Conservation (phyloP, 1,284 basidiomycete species). For the Microstroma glucosiphilum region DNA sequence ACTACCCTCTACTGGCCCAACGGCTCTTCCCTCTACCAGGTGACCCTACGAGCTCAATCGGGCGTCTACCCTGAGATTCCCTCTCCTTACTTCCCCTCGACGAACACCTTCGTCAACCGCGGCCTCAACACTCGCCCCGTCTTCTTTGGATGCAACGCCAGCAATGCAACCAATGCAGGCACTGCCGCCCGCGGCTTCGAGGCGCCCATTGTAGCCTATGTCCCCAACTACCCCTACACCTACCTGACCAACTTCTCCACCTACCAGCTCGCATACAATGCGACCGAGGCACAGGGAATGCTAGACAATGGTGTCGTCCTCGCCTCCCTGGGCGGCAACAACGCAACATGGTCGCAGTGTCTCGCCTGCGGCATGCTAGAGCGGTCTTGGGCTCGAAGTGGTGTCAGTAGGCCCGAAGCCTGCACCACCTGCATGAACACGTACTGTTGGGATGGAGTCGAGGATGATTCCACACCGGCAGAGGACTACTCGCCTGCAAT, state of each 20-base stretch:
- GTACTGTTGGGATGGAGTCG: constrained; percentile 48
- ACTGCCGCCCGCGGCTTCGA: constrained; percentile 38
- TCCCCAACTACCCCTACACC: constrained; percentile 55
- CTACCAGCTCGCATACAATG: constrained; percentile 51
- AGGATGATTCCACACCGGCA: constrained; percentile 25
- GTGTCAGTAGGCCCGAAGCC: constrained; percentile 21
- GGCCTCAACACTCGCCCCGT: constrained; percentile 66
- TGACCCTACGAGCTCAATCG: constrained; percentile 5
- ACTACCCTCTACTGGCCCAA: constrained; percentile 60
- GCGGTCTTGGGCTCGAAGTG: constrained; percentile 38
- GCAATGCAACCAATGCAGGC: constrained; percentile 36
- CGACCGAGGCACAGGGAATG: constrained; percentile 25
- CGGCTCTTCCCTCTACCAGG: constrained; percentile 52
- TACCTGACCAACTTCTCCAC: constrained; percentile 37
- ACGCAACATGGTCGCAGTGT: constrained; percentile 35
- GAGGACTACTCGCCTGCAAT: constrained; percentile 34
- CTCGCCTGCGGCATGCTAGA: constrained; percentile 38
- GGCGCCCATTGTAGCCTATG: constrained; percentile 53
- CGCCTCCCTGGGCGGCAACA: constrained; percentile 35
- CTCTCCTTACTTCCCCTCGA: constrained; percentile 54
- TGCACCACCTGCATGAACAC: constrained; percentile 34
- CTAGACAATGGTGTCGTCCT: constrained; percentile 44
- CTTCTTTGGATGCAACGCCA: constrained; percentile 65
- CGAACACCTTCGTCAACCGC: constrained; percentile 59
- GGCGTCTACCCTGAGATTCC: constrained; percentile 34